Evolutionary conservation across 495 filamentous ascomycete genomes (phyloP), one percentile per base, ranked within the genome.

Genomic region (Trichocladium antarcticum): DNA sequence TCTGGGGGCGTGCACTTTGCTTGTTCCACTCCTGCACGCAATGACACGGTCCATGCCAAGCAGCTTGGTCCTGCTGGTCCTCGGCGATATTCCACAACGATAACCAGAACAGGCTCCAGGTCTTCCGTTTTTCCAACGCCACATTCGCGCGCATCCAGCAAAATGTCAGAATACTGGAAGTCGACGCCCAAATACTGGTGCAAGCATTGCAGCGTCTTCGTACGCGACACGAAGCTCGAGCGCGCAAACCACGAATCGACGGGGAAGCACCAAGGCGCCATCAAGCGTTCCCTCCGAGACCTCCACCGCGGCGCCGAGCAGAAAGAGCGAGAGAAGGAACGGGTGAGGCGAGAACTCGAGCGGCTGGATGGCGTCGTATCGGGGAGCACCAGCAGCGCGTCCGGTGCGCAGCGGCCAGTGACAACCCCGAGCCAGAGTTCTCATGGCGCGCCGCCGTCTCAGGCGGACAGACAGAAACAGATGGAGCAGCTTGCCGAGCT

Each of bases 91-190:
- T n/a, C n/a, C n/a, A n/a, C n/a, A n/a, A n/a, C n/a, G n/a, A n/a
- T n/a, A n/a, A n/a, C n/a, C n/a, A n/a, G n/a, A n/a, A n/a, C n/a
- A n/a, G n/a, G n/a, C n/a, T n/a, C n/a, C n/a, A n/a, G n/a, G n/a
- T n/a, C n/a, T n/a, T n/a, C n/a, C n/a, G n/a, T 29, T 29, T 29
- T 29, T 5, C 27, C 27, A 29, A 5, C 10, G 27, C 27, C 5
- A 10, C 5, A 29, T 29, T 29, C 27, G 10, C 27, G 27, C 5
- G 27, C 27, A 29, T 29, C 27, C 5, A 5, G 27, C 9, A 57
- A 28, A 37, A 98, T 98, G 92, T 82, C 92, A 1, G 93, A 96
- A 78, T 90, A 95, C 67, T 98, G 92, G 92, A 97, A 97, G 68
- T 97, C 92, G 19, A 92, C 89, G 72, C 87, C 89, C 10, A 89